Conservation (phyloP, 495 filamentous ascomycete species). For the Niebla homalea region DNA sequence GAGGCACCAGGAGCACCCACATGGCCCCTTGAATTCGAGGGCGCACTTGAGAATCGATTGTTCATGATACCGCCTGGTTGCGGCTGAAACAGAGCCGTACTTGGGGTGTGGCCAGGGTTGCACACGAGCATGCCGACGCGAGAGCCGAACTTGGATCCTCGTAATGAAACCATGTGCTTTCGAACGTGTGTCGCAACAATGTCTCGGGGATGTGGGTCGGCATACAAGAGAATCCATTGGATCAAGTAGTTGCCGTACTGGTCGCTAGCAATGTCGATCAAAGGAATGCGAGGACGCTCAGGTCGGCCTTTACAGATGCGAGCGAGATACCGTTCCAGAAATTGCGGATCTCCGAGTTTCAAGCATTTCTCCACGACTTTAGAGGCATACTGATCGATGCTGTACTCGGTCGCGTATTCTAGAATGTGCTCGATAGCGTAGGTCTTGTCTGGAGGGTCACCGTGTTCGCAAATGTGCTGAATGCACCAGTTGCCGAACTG, state of each 20-base stretch:
- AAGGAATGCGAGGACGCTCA: conserved; percentile 86
- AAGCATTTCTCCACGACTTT: conserved; percentile 99
- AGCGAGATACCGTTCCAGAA: conserved; percentile 83
- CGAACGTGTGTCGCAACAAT: conserved; percentile 85
- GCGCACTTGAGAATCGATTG: conserved; percentile 43
- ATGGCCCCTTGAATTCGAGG: conserved; percentile 21
- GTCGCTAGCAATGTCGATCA: conserved; percentile 97
- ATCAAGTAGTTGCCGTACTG: conserved; percentile 98
- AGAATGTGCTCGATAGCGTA: conserved; percentile 91
- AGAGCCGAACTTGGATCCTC: conserved; percentile 95
- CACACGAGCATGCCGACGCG: conserved; percentile 98
- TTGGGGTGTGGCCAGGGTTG: conserved; percentile 75
- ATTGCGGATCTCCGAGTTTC: conserved; percentile 87
- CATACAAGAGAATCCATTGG: conserved; percentile 88
- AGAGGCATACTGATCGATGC: conserved; percentile 97
- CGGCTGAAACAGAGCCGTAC: conserved; percentile 31
- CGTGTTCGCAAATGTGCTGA: conserved; percentile 97
- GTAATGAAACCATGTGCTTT: conserved; percentile 98
- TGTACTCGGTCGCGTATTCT: conserved; percentile 84
- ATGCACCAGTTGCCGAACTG: conserved; percentile 99
- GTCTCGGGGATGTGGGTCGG: conserved; percentile 75
- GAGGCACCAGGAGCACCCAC: too few relatives aligned
- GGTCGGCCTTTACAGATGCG: conserved; percentile 82
- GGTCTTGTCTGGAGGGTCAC: conserved; percentile 77
- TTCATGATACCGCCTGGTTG: conserved; percentile 59